phyloP scores from a whole-genome alignment of 306 rosid genomes.

The Betula pendula region DNA sequence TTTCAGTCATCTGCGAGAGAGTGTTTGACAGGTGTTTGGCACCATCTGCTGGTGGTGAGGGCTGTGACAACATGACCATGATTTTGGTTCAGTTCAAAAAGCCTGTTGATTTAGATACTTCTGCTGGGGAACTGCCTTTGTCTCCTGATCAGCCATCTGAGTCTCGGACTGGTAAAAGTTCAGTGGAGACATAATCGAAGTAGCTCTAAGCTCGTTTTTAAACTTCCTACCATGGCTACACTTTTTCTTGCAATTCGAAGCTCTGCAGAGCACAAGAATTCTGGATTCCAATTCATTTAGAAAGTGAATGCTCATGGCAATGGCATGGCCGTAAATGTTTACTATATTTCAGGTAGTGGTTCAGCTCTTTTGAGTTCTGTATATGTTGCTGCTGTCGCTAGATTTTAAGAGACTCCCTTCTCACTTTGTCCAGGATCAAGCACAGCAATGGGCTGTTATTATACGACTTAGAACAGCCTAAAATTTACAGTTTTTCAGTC shows the following conservation, averaged over 20 bases:
- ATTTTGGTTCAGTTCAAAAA: constrained; percentile 85
- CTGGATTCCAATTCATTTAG: background rate
- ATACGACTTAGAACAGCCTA: background rate
- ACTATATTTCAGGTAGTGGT: background rate
- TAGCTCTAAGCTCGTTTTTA: constrained; percentile 1
- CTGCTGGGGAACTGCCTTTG: constrained; percentile 41
- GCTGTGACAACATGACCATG: constrained; percentile 99
- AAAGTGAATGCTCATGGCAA: background rate
- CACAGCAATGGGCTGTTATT: background rate
- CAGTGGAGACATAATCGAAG: constrained; percentile 19
- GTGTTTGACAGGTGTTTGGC: constrained; percentile 95
- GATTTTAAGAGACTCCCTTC: constrained; percentile 3
- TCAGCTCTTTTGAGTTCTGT: constrained; percentile 19
- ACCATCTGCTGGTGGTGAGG: constrained; percentile 85
- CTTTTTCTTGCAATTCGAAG: constrained; percentile 5
- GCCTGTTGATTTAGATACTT: constrained; percentile 34
- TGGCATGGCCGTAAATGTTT: constrained; percentile 17
- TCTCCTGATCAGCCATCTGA: constrained; percentile 36
- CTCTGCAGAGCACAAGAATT: background rate
- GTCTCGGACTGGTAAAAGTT: constrained; percentile 26
- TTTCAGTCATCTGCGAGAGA: constrained; percentile 77
- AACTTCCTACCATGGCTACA: background rate
- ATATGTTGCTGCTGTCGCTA: constrained; percentile 25
- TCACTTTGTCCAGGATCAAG: background rate
- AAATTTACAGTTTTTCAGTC: background rate